These are phyloP conservation scores for Lodderomyces margitis DNA, from an alignment of 1,139 yeast genomes.

Conservation along the genomic window DNA sequence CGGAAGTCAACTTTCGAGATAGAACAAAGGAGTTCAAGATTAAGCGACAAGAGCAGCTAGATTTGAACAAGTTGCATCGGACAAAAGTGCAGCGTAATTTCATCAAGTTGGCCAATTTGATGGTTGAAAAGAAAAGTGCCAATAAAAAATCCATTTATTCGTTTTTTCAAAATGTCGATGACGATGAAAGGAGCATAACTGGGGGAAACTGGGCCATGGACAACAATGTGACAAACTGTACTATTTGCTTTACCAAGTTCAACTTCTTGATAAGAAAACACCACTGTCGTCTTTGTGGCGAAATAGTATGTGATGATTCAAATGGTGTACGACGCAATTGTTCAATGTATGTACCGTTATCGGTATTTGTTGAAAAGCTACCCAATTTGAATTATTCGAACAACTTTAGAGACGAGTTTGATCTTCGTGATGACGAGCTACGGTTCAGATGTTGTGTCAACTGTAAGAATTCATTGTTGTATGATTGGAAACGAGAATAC, in stretches of 20 bases:
- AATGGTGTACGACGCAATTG: conserved; percentile 43
- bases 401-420: conserved; percentile 18
- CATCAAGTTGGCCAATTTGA: conserved; percentile 37
- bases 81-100: conserved; percentile 66
- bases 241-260: conserved; percentile 61
- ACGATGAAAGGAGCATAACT: conserved; percentile 36
- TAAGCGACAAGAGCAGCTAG: conserved; percentile 40
- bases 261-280: conserved; percentile 68
- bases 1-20: conserved; percentile 53
- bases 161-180: conserved; percentile 31
- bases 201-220: conserved; percentile 65
- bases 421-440: conserved; percentile 15
- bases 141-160: neutral
- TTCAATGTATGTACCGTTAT: conserved; percentile 68
- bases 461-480: conserved; percentile 65
- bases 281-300: conserved; percentile 86
- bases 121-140: conserved; percentile 16
- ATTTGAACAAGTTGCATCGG: conserved; percentile 45
- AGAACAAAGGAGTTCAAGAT: conserved; percentile 41
- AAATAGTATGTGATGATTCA: conserved; percentile 72
- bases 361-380: conserved; percentile 43
- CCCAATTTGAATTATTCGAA: conserved; percentile 38
- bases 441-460: conserved; percentile 56
- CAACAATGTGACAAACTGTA: conserved; percentile 49
- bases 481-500: conserved; percentile 49